These are phyloP conservation scores for Mikania micrantha DNA, from an alignment of 129 eudicot species.

Conservation along the genomic window DNA sequence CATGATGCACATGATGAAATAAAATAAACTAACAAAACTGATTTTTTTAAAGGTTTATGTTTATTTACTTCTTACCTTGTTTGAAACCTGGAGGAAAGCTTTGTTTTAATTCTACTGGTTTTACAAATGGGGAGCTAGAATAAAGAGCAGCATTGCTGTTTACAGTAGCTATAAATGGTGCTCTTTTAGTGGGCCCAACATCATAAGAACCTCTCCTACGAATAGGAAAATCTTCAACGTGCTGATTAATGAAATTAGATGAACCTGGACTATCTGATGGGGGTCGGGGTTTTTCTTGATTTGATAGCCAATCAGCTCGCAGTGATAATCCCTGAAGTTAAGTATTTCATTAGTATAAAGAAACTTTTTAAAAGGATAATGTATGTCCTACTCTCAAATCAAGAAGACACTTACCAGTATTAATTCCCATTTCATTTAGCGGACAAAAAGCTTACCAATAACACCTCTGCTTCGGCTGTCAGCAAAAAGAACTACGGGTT, in stretches of 20 bases:
- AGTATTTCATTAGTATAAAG: constrained; percentile 7
- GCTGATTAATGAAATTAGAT: too few relatives aligned
- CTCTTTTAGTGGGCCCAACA: constrained; percentile 10
- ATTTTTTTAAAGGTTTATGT: too few relatives aligned
- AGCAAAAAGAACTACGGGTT: constrained; percentile 47
- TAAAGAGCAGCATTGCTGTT: constrained; percentile 19
- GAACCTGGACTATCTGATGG: too few relatives aligned
- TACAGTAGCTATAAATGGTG: constrained; percentile 15
- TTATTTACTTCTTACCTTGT: too few relatives aligned
- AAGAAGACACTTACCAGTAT: constrained; percentile 50
- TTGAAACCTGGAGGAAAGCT: too few relatives aligned
- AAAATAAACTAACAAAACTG: too few relatives aligned
- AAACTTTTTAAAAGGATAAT: constrained; percentile 2
- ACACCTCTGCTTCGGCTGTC: too few relatives aligned
- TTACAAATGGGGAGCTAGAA: too few relatives aligned
- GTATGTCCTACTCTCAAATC: background rate
- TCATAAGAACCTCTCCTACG: constrained; percentile 20
- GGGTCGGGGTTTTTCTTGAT: too few relatives aligned
- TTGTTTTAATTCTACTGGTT: too few relatives aligned
- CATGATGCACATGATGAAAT: background rate
- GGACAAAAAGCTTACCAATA: constrained; percentile 51
- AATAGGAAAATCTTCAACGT: constrained; percentile 22
- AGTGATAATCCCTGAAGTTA: constrained; percentile 85
- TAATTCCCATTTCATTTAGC: constrained; percentile 73
- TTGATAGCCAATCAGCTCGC: too few relatives aligned